A percentile compares a stretch with the other conserved stretches of the same genome.
phyloP scores from a whole-genome alignment of 768 basidiomycete species.

The Boletus rex-veris region DNA sequence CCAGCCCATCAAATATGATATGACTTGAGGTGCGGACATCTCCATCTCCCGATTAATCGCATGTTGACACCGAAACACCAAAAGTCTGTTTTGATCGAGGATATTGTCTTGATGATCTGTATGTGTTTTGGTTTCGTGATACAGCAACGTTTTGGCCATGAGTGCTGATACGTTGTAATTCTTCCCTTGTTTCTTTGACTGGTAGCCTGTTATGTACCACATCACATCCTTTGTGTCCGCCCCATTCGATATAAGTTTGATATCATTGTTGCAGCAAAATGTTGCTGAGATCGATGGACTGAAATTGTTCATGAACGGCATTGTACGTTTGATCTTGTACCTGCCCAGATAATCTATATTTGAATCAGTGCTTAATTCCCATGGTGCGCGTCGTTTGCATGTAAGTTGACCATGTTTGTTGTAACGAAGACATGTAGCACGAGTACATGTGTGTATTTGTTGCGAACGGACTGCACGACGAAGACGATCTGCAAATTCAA shows the following conservation, averaged over 20 bases:
- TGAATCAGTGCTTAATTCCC: no score
- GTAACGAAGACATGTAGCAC: no score
- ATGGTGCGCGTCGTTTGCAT: no score
- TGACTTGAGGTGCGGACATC: not conserved
- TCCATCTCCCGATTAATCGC: not conserved
- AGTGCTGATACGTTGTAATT: not conserved
- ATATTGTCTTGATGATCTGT: not conserved
- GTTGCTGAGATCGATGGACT: not conserved
- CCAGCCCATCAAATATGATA: not conserved
- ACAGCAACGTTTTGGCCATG: not conserved
- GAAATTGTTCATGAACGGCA: not conserved
- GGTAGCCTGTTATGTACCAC: not conserved
- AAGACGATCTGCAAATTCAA: no score
- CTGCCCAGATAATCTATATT: no score
- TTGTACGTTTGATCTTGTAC: not conserved
- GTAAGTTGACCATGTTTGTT: no score
- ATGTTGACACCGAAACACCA: not conserved
- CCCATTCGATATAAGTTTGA: not conserved
- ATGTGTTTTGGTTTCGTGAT: not conserved
- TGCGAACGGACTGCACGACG: no score
- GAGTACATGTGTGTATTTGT: no score
- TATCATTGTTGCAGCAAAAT: not conserved
- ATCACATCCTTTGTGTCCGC: not conserved
- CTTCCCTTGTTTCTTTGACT: not conserved
- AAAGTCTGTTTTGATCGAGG: not conserved